A percentile compares a stretch with the other conserved stretches of the same genome.
phyloP scores from a whole-genome alignment of 2,329 filamentous ascomycete genomes.

The Alternaria ventricosa region DNA sequence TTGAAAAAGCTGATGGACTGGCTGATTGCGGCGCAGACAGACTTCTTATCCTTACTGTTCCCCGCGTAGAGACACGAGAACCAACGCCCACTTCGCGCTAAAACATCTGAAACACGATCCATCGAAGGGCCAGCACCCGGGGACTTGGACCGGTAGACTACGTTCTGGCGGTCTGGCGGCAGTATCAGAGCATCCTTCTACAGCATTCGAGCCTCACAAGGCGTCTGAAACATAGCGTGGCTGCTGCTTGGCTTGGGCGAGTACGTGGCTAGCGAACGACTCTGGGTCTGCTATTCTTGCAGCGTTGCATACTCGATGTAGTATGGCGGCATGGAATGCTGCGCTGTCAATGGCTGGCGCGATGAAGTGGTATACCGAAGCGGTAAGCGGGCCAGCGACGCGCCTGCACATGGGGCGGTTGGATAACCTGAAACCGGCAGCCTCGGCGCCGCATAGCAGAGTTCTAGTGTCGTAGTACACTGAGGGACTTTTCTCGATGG shows the following conservation, averaged over 20 bases:
- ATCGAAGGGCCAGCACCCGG: conserved; percentile 33
- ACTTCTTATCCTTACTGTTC: conserved; percentile 45
- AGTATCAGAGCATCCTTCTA: conserved; percentile 37
- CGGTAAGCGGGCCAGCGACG: conserved; percentile 36
- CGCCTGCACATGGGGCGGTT: conserved; percentile 46
- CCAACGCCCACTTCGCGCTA: conserved; percentile 45
- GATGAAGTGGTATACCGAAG: conserved; percentile 30
- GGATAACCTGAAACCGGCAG: conserved; percentile 46
- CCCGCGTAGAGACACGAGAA: conserved; percentile 39
- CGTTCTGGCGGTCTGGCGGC: conserved; percentile 30
- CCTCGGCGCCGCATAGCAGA: conserved; percentile 22
- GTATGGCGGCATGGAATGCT: conserved; percentile 18
- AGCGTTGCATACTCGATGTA: conserved; percentile 21
- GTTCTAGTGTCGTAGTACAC: conserved; percentile 13
- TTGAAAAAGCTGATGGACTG: conserved; percentile 31
- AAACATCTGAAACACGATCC: conserved; percentile 50
- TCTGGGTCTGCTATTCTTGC: conserved; percentile 34
- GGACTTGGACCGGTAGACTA: conserved; percentile 28
- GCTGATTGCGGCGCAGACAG: conserved; percentile 45
- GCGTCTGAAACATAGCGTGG: conserved; percentile 46
- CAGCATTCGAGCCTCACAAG: conserved; percentile 36
- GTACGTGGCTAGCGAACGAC: conserved; percentile 37
- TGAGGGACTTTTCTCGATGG: conserved; percentile 7
- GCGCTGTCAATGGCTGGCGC: conserved; percentile 36
- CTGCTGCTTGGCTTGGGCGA: conserved; percentile 37